Evolutionary conservation across 116 monocot species (phyloP), one percentile per base, ranked within the genome.

Genomic region (Papilionanthe hybrid): DNA sequence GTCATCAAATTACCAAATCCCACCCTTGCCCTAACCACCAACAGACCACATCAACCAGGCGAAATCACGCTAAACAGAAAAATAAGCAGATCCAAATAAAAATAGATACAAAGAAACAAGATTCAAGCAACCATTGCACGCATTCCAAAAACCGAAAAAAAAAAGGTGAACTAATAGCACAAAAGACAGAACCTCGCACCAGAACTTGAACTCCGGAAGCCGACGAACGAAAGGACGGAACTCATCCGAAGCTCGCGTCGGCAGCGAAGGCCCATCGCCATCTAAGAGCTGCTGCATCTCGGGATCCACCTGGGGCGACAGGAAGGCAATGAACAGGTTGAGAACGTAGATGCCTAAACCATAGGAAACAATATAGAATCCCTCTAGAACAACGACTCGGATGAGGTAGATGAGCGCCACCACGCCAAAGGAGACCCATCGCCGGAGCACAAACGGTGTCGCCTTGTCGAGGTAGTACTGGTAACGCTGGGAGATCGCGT

Each of bases 121-220:
- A 42, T 73, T 42, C 43, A 73, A 42, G n/a, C 19, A 43, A 1
- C 9, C 43, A 44, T n/a, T 44, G 19, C 73, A 73, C 30, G n/a
- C 73, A 73, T n/a, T 2, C 13, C 11, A 43, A n/a, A 73, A 41
- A 48, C 19, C 5, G 18, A n/a, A 73, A 41, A 63, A 23, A 25
- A 20, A 43, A 20, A 71, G 41, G 71, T 19, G 5, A 20, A 20
- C 8, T 43, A n/a, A 73, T 19, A 22, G 44, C 44, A 73, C 43
- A 45, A 44, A 73, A 73, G n/a, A 8, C 18, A 72, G 30, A 13
- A 22, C 18, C 4, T 27, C 93, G 49, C 72, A 94, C 94, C 94
- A 94, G 84, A 94, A 92, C 78, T 94, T 92, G 80, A 94, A 94
- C 72, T 94, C 94, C 11, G 92, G 92, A 27, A 94, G 91, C 45